Evolutionary conservation across 1,139 yeast species (phyloP).

Genomic region (Chernovozyma sophiae-reginae): DNA sequence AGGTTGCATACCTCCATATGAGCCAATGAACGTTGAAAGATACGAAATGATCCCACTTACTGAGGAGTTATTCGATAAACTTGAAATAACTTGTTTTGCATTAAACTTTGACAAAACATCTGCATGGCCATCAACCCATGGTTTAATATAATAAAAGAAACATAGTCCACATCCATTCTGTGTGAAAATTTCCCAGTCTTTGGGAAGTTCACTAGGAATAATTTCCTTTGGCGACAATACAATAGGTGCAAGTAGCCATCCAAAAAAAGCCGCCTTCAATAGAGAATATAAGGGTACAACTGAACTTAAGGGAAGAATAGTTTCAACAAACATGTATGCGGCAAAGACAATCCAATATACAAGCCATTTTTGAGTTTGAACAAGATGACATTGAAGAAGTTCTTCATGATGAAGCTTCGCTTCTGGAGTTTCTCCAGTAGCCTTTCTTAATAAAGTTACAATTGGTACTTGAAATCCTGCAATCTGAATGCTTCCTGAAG

Average conservation of each 20-base stretch:
- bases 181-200: constrained; percentile 25
- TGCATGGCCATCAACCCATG: constrained; percentile 26
- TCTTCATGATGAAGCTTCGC: constrained; percentile 14
- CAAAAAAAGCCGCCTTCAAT: constrained; percentile 33
- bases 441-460: constrained; percentile 20
- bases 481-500: constrained; percentile 26
- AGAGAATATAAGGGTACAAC: constrained; percentile 49
- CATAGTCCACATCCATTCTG: constrained; percentile 36
- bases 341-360: constrained; percentile 56
- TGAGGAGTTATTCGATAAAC: neutral
- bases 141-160: constrained; percentile 29
- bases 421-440: constrained; percentile 11
- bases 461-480: constrained; percentile 37
- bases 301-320: constrained; percentile 27
- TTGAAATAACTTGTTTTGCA: neutral
- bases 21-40: neutral
- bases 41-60: neutral
- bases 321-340: constrained; percentile 28
- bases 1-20: neutral
- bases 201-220: constrained; percentile 10
- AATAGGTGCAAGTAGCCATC: constrained; percentile 55
- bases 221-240: constrained; percentile 10
- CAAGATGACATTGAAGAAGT: constrained; percentile 24
- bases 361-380: constrained; percentile 51
- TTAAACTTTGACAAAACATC: constrained; percentile 4